Conservation (phyloP, 202 grass and related monocot species). For the Schoenoplectus tabernaemontani region DNA sequence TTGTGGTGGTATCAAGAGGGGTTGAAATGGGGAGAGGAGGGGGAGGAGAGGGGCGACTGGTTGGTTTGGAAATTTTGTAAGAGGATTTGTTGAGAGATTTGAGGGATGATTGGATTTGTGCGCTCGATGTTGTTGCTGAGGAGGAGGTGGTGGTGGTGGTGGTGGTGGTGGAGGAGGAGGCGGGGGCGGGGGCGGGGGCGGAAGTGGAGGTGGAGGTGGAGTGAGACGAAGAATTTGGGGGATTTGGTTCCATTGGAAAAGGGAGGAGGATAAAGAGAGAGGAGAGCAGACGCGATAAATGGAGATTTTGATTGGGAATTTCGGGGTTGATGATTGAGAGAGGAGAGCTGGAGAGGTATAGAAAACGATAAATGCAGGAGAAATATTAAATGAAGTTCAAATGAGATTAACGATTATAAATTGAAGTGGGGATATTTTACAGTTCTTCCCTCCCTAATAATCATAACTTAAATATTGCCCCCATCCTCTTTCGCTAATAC, state of each 20-base stretch:
- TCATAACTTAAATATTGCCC: background rate
- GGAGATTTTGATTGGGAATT: conserved; percentile 27
- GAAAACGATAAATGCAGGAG: background rate
- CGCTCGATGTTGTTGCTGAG: background rate
- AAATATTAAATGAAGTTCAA: conserved; percentile 12
- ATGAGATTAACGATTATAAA: background rate
- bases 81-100: conserved; percentile 82
- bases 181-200: background rate
- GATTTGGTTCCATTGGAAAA: background rate
- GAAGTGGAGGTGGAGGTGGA: no score
- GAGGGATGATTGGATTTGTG: conserved; percentile 33
- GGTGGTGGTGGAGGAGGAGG: background rate
- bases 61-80: conserved; percentile 94
- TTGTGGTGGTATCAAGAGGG: background rate
- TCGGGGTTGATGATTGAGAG: conserved; percentile 14
- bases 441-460: background rate
- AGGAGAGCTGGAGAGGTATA: no score
- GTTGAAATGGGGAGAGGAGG: conserved; percentile 26
- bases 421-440: background rate
- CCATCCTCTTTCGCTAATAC: no score
- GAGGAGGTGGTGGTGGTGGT: background rate
- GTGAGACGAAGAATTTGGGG: conserved; percentile 37
- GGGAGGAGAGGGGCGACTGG: conserved; percentile 6
- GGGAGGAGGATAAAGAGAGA: background rate
- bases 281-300: conserved; percentile 23